Base-by-base conservation (phyloP, 768 basidiomycete genomes). In the Termitomyces sp. region DNA sequence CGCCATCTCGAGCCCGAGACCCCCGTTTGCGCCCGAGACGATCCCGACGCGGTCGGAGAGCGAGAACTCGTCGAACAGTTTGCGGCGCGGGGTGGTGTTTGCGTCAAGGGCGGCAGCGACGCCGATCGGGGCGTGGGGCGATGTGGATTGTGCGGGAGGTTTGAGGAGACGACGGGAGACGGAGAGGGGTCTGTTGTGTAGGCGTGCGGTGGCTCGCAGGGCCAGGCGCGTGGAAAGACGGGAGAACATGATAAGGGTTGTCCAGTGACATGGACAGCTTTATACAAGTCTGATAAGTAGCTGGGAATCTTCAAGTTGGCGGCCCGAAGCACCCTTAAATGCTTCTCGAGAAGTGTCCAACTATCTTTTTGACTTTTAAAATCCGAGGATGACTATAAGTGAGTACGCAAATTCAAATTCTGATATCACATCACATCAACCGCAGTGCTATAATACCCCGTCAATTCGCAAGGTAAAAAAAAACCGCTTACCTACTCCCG, bases 1-100 rank as follows among this genome's bases (percentile, higher is more conserved):
- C 35, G 88, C 88, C 85, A 88, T 86, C 72, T 93, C 91, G n/a
- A 93, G 81, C 3, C 91, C 91, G 16, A 92, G 79, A 0, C 90
- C 86, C 32, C 85, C 72, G 58, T 85, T 82, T 0, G 78, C 85
- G 5, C 86, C 86, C 0, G 85, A 82, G 28, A 88, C 82, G 42
- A 87, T 74, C 9, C 75, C 82, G 4, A 86, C 83, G 2, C 82
- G 78, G 54, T 80, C 80, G 12, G 69, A 72, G 37, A 86, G 74
- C 1, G 79, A 76, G 68, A 83, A 86, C 59, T 85, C 82, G 47
- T 79, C 78, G 62, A 82, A 79, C 21, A 86, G 77, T 64, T 81
- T 83, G n/a, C 77, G 72, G 4, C 69, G 71, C 5, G 76, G 70
- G 56, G 66, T 53, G 41, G 74, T 54, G 0, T 60, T 59, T 2